Conservation (phyloP, 2,329 filamentous ascomycete species). For the Hypoxylon sp. region DNA sequence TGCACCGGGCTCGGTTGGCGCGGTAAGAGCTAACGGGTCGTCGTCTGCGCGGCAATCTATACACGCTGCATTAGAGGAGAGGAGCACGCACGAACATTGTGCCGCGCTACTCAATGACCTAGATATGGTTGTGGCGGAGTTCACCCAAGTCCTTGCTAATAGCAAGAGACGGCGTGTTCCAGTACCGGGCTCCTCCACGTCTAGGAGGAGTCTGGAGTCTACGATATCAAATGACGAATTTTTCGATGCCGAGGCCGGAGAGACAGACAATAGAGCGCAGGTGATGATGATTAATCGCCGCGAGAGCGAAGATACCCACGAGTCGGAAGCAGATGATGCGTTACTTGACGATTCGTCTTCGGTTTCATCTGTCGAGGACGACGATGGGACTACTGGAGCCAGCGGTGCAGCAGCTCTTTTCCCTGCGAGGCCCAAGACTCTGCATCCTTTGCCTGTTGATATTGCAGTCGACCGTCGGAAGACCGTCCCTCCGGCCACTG, state of each 20-base stretch:
- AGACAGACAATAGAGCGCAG: constrained; percentile 66
- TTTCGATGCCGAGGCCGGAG: constrained; percentile 86
- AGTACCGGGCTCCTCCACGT: constrained; percentile 61
- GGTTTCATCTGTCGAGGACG: constrained; percentile 69
- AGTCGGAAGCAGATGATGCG: constrained; percentile 67
- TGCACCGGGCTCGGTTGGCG: constrained; percentile 53
- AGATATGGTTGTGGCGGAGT: constrained; percentile 85
- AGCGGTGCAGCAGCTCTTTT: constrained; percentile 77
- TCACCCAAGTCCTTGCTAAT: constrained; percentile 79
- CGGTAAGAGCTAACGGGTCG: constrained; percentile 50
- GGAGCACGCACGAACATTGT: constrained; percentile 82
- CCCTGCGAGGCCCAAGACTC: constrained; percentile 78
- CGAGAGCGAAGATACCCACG: constrained; percentile 73
- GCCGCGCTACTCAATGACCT: constrained; percentile 85
- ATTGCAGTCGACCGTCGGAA: constrained; percentile 73
- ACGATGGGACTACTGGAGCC: constrained; percentile 64
- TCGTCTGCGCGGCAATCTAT: constrained; percentile 53
- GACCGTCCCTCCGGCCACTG: constrained; percentile 78
- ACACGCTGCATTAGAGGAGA: constrained; percentile 63
- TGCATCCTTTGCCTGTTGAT: constrained; percentile 81
- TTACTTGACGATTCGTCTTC: constrained; percentile 68
- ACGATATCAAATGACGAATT: constrained; percentile 85
- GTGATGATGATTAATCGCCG: constrained; percentile 79
- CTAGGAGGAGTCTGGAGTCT: constrained; percentile 81
- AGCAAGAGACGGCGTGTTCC: constrained; percentile 81